Evolutionary conservation across 345 rosid genomes (phyloP).

Genomic region (Bruguiera parviflora): DNA sequence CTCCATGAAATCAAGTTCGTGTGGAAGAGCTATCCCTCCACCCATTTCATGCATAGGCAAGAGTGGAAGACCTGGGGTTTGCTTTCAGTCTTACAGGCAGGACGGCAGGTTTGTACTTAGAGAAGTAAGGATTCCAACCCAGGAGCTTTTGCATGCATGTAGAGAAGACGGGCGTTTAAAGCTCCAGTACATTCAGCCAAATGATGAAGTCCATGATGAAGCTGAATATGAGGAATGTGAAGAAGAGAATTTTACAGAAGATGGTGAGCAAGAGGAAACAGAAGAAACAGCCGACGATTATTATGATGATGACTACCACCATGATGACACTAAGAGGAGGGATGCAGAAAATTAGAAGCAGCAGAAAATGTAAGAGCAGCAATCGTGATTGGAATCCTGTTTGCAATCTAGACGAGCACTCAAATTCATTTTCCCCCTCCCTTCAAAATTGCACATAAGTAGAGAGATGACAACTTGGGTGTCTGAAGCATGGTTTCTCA

Average conservation of each 20-base stretch:
- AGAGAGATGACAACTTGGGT: background rate
- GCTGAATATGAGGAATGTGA: constrained; percentile 19
- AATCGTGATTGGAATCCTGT: background rate
- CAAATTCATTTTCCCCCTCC: background rate
- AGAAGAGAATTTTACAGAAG: constrained; percentile 6
- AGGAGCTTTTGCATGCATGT: constrained; percentile 65
- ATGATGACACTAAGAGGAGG: background rate
- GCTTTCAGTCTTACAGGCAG: constrained; percentile 68
- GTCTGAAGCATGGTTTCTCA: too few relatives aligned
- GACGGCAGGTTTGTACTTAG: constrained; percentile 80
- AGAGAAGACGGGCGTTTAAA: constrained; percentile 78
- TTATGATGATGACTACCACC: background rate
- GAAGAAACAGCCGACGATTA: background rate
- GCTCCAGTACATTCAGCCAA: constrained; percentile 63
- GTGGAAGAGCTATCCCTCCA: constrained; percentile 57
- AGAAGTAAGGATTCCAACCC: constrained; percentile 64
- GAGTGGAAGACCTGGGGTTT: constrained; percentile 64
- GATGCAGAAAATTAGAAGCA: background rate
- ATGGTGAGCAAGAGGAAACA: constrained; percentile 20
- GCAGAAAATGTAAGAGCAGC: background rate
- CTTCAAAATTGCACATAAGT: background rate
- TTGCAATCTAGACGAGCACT: background rate
- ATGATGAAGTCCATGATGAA: constrained; percentile 36
- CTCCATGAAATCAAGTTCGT: constrained; percentile 30
- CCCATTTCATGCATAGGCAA: constrained; percentile 66